Percentiles rank a stretch among this genome's conserved stretches.
phyloP scores from a whole-genome alignment of 2,329 filamentous ascomycete genomes.

The Paecilomyces fulvus region DNA sequence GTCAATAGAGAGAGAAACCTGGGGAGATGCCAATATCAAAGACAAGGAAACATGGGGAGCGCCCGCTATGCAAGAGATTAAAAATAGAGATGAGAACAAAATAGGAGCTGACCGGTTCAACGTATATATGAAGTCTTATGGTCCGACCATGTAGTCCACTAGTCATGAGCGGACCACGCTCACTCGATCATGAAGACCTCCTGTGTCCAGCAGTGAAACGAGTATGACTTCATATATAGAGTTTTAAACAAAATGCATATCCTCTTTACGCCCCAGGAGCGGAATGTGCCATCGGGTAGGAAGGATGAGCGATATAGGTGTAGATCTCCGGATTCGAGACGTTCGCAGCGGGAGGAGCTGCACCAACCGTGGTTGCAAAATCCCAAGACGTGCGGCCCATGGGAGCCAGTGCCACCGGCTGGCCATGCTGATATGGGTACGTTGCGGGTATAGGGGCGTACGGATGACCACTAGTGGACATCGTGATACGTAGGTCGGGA shows the following conservation, averaged over 20 bases:
- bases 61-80: constrained; percentile 1
- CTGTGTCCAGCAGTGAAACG: not conserved
- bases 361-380: constrained; percentile 22
- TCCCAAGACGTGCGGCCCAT: constrained; percentile 31
- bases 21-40: constrained; percentile 1
- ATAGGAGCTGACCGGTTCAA: not conserved
- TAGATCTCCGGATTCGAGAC: constrained; percentile 19
- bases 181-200: not conserved
- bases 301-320: constrained; percentile 23
- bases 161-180: not conserved
- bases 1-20: constrained; percentile 1
- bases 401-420: constrained; percentile 23
- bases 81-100: constrained; percentile 1
- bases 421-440: constrained; percentile 26
- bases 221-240: not conserved
- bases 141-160: not conserved
- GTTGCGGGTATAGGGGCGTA: constrained; percentile 21
- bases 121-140: not conserved
- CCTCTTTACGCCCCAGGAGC: constrained; percentile 15
- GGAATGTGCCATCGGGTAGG: constrained; percentile 24
- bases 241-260: not conserved
- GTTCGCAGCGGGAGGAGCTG: constrained; percentile 18
- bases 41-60: constrained; percentile 1
- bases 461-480: constrained; percentile 21
- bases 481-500: constrained; percentile 30